phyloP scores from a whole-genome alignment of 2,329 filamentous ascomycete genomes.

The Phoma sp. region DNA sequence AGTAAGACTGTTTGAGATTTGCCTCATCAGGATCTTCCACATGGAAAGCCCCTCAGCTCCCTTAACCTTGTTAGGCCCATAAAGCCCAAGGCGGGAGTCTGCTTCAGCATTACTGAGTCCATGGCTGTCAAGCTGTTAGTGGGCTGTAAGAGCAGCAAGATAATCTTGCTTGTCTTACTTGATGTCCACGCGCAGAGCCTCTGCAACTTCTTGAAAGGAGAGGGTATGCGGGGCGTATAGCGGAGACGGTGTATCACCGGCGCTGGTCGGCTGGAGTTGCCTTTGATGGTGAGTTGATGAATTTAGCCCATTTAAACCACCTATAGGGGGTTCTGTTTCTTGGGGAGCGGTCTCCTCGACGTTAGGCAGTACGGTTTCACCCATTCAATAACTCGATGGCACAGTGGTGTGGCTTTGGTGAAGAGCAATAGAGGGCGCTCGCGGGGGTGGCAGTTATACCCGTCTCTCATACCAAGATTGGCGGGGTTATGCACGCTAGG shows the following conservation, averaged over 20 bases:
- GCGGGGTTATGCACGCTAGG: slow-evolving; percentile 41
- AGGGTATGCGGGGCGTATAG: slow-evolving; percentile 46
- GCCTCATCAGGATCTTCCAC: slow-evolving; percentile 77
- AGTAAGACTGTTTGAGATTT: slow-evolving; percentile 78
- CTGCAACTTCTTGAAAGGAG: slow-evolving; percentile 44
- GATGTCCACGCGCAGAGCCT: slow-evolving; percentile 45
- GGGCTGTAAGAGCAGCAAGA: not conserved
- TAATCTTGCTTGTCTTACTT: slow-evolving; percentile 28
- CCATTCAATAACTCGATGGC: slow-evolving; percentile 50
- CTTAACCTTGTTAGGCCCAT: slow-evolving; percentile 75
- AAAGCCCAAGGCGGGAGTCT: slow-evolving; percentile 65
- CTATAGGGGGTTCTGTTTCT: slow-evolving; percentile 52
- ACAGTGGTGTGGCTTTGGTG: slow-evolving; percentile 41
- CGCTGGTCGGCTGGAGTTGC: slow-evolving; percentile 30
- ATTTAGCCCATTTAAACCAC: slow-evolving; percentile 44
- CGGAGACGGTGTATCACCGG: slow-evolving; percentile 27
- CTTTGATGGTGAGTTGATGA: slow-evolving; percentile 28
- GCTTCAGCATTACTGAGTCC: slow-evolving; percentile 69
- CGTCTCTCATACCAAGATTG: slow-evolving; percentile 26
- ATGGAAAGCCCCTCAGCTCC: slow-evolving; percentile 73
- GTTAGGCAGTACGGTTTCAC: slow-evolving; percentile 48
- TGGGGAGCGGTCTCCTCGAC: slow-evolving; percentile 50
- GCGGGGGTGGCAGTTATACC: slow-evolving; percentile 43
- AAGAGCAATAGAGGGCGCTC: slow-evolving; percentile 26
- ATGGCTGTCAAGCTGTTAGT: slow-evolving; percentile 51